phyloP scores from a whole-genome alignment of 2,329 filamentous ascomycete genomes.

The Fusarium beomiforme region DNA sequence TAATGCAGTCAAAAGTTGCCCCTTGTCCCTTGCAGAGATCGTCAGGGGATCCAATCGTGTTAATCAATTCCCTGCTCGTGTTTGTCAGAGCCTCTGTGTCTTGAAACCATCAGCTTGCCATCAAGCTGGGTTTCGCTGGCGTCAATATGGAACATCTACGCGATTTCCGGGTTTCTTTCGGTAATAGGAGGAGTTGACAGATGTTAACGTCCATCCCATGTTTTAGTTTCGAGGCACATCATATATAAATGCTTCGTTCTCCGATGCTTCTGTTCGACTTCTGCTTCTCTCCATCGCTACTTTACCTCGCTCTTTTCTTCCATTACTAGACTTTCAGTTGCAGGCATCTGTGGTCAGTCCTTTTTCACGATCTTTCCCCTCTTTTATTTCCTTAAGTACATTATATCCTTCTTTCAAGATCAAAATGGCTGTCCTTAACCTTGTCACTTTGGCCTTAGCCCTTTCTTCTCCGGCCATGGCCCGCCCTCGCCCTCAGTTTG shows the following conservation, averaged over 20 bases:
- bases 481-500: constrained; percentile 28
- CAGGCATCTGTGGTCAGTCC: constrained; percentile 43
- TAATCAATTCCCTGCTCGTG: constrained; percentile 20
- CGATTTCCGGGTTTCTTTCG: constrained; percentile 10
- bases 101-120: constrained; percentile 39
- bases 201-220: constrained; percentile 9
- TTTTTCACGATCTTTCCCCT: constrained; percentile 29
- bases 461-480: constrained; percentile 36
- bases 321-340: constrained; percentile 40
- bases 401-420: constrained; percentile 10
- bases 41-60: constrained; percentile 25
- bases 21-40: constrained; percentile 31
- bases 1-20: constrained; percentile 25
- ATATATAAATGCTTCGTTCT: constrained; percentile 34
- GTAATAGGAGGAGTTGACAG: constrained; percentile 18
- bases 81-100: constrained; percentile 26
- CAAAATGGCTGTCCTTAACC: constrained; percentile 42
- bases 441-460: constrained; percentile 42
- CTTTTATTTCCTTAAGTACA: constrained; percentile 12
- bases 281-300: constrained; percentile 37
- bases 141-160: constrained; percentile 27
- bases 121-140: constrained; percentile 26
- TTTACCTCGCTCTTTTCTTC: constrained; percentile 37
- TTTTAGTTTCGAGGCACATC: background rate
- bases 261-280: constrained; percentile 6